These are phyloP conservation scores for Detonula confervacea DNA, from an alignment of 352 stramenopile genomes.

Conservation along the genomic window DNA sequence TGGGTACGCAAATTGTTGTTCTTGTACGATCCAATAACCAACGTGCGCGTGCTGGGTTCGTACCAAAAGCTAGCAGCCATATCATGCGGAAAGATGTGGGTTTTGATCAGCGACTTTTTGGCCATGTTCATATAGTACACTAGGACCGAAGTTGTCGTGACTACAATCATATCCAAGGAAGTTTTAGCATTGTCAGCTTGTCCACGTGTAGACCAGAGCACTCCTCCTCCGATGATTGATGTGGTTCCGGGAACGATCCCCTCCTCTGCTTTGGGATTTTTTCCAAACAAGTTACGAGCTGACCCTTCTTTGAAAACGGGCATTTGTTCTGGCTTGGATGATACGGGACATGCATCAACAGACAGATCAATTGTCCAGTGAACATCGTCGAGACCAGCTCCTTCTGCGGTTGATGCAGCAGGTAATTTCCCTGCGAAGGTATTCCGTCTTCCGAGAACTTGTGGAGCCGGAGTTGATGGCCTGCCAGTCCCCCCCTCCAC, in stretches of 20 bases:
- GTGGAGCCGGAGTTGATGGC: neutral
- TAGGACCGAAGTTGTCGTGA: conserved; percentile 34
- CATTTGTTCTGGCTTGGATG: conserved; percentile 13
- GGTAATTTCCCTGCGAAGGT: neutral
- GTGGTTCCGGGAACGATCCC: conserved; percentile 23
- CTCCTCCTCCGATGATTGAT: conserved; percentile 36
- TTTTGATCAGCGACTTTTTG: conserved; percentile 22
- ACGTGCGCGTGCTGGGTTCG: conserved; percentile 22
- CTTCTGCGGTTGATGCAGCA: neutral
- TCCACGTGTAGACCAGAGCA: conserved; percentile 29
- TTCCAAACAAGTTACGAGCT: conserved; percentile 5
- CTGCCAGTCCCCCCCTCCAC: conserved; percentile 12
- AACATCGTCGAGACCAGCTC: conserved; percentile 11
- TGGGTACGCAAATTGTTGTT: neutral
- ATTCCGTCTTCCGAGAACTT: neutral
- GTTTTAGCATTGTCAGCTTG: conserved; percentile 1
- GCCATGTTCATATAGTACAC: conserved; percentile 32
- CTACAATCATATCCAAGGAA: conserved; percentile 32
- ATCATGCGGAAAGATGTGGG: conserved; percentile 30
- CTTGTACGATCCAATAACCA: conserved; percentile 44
- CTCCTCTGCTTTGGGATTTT: conserved; percentile 6
- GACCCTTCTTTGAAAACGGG: conserved; percentile 3
- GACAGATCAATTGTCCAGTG: conserved; percentile 51
- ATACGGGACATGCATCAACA: conserved; percentile 20
- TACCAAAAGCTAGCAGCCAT: conserved; percentile 38